A percentile compares a stretch with the other conserved stretches of the same genome.
These are phyloP conservation scores for Trifolium fragiferum DNA, from an alignment of 306 rosid species.

Conservation along the genomic window DNA sequence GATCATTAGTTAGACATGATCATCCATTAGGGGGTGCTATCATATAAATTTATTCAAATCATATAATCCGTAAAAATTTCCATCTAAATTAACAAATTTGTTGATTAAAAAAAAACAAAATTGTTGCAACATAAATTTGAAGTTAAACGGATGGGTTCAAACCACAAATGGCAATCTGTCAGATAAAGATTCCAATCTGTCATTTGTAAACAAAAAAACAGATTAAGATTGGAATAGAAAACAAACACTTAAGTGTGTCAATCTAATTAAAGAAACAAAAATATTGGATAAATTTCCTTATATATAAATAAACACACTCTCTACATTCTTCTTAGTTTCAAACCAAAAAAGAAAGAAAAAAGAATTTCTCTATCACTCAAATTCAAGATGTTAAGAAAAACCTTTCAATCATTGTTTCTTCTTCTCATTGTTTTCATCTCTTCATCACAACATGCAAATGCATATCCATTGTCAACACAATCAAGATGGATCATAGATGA, in stretches of 20 bases:
- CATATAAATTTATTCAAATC: too few species aligned
- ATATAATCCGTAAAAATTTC: too few species aligned
- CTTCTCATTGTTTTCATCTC: constrained; percentile 24
- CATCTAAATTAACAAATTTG: too few species aligned
- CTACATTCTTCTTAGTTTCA: neutral
- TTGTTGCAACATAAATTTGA: too few species aligned
- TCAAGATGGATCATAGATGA: constrained; percentile 58
- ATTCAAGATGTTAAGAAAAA: constrained; percentile 14
- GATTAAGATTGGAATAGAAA: neutral
- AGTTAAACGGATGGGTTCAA: too few species aligned
- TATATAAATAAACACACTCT: neutral
- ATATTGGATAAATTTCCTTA: neutral
- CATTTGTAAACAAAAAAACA: neutral
- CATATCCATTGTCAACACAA: constrained; percentile 52
- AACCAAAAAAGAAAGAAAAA: neutral
- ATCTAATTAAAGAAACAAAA: neutral
- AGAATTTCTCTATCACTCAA: neutral
- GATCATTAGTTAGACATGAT: too few species aligned
- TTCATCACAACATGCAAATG: constrained; percentile 24
- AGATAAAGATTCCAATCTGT: too few species aligned
- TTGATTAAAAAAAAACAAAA: too few species aligned
- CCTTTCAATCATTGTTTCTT: neutral
- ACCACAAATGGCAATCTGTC: too few species aligned
- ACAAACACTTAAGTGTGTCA: neutral
- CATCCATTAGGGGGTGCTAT: too few species aligned